A percentile compares a stretch with the other conserved stretches of the same genome.
Conservation (phyloP, 805 yeast genomes). For the Dipodascopsis uninucleata region DNA sequence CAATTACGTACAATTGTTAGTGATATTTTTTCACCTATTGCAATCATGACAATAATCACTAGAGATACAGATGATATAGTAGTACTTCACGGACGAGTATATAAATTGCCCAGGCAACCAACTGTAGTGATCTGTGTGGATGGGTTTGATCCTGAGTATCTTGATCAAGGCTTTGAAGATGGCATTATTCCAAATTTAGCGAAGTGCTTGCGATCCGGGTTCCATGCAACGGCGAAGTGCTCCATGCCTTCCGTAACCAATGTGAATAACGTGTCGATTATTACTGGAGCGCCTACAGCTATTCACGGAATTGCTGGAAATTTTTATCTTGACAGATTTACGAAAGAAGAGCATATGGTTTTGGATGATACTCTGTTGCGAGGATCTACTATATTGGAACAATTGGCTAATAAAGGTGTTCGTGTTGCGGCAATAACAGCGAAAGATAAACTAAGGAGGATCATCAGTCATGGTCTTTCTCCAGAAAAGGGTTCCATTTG, state of each 20-base stretch:
- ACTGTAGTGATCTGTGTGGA: background rate
- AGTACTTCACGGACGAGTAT: background rate
- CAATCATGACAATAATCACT: too few relatives aligned
- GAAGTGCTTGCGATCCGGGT: background rate
- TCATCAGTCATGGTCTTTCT: background rate
- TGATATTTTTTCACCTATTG: too few relatives aligned
- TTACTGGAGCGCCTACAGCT: background rate
- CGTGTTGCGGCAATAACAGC: background rate
- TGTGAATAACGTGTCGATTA: background rate
- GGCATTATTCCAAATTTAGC: background rate
- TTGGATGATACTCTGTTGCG: background rate
- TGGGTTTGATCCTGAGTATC: background rate
- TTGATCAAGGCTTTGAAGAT: background rate
- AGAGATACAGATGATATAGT: too few relatives aligned
- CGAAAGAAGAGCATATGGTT: background rate
- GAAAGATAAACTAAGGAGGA: background rate
- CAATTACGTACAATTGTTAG: too few relatives aligned
- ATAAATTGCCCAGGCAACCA: background rate
- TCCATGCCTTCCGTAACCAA: background rate
- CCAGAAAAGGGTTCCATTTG: background rate
- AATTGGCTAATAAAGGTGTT: background rate
- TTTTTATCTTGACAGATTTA: background rate
- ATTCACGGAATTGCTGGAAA: background rate
- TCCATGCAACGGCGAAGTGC: background rate
- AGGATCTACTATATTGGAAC: background rate